Conservation (phyloP, 345 rosid genomes). For the Eutrema heterophyllum region DNA sequence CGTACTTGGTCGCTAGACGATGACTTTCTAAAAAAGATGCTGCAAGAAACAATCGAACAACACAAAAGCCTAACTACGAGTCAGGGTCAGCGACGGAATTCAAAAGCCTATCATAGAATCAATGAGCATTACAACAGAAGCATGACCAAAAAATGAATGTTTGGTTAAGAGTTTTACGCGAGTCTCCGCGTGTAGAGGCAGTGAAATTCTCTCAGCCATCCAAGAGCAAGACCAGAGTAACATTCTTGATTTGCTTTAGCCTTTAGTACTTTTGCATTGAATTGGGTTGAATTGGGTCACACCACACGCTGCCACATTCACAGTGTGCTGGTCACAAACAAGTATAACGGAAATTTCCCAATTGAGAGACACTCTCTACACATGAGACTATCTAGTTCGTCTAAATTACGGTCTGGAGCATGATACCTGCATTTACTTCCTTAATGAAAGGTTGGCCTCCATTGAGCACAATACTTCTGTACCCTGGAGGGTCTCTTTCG, state of each 20-base stretch:
- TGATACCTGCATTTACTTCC: conserved; percentile 71
- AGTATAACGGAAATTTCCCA: neutral
- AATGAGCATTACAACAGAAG: no score
- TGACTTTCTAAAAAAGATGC: no score
- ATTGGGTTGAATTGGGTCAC: conserved; percentile 43
- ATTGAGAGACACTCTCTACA: neutral
- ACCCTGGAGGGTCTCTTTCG: conserved; percentile 48
- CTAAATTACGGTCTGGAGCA: neutral
- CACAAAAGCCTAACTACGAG: no score
- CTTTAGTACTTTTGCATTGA: conserved; percentile 52
- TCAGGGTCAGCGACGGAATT: no score
- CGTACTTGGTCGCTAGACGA: no score
- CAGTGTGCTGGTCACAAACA: conserved; percentile 13
- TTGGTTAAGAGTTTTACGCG: no score
- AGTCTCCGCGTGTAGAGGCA: conserved; percentile 55
- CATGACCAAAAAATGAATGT: no score
- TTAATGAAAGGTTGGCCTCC: conserved; percentile 60
- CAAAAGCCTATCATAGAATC: no score
- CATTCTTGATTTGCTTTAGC: conserved; percentile 56
- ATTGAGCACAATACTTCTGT: conserved; percentile 39
- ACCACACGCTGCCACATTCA: conserved; percentile 49
- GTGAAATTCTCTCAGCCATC: conserved; percentile 56
- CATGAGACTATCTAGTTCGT: neutral
- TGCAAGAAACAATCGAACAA: no score
- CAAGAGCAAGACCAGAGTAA: conserved; percentile 53